Percentiles rank a stretch among this genome's conserved stretches.
phyloP scores from a whole-genome alignment of 371 early-diverging fungal genomes.

The Mortierella sp. region DNA sequence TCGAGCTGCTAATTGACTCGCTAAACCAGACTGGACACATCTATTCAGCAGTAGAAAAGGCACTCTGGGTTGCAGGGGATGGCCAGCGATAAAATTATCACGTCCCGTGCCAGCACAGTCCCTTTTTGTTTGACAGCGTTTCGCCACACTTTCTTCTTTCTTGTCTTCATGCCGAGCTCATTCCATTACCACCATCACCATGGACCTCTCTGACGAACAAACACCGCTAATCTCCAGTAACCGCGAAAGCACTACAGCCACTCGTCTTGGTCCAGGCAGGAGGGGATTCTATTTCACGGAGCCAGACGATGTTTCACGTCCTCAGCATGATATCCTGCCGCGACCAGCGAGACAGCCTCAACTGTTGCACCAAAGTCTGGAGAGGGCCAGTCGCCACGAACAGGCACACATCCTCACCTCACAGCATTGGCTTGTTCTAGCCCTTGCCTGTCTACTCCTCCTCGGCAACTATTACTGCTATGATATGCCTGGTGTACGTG shows the following conservation, averaged over 20 bases:
- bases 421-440: constrained; percentile 60
- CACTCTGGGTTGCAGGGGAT: constrained; percentile 44
- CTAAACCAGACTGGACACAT: constrained; percentile 53
- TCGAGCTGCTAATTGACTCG: constrained; percentile 52
- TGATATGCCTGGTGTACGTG: constrained; percentile 53
- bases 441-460: constrained; percentile 64
- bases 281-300: constrained; percentile 11
- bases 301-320: neutral
- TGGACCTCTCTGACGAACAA: constrained; percentile 24
- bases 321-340: neutral
- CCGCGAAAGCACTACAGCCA: constrained; percentile 17
- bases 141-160: neutral
- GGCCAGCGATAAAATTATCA: constrained; percentile 10
- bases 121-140: constrained; percentile 1
- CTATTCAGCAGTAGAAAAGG: constrained; percentile 41
- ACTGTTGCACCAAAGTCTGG: constrained; percentile 15
- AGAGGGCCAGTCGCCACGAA: constrained; percentile 23
- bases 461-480: constrained; percentile 70
- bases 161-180: neutral
- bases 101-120: neutral
- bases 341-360: constrained; percentile 14
- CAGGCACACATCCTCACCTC: constrained; percentile 32
- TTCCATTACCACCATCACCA: constrained; percentile 3
- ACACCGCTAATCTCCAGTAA: constrained; percentile 34
- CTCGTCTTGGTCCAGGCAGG: constrained; percentile 5